Evolutionary conservation across 2,329 filamentous ascomycete genomes (phyloP), one percentile per base, ranked within the genome.

Genomic region (Davidsoniella neocaledoniae): DNA sequence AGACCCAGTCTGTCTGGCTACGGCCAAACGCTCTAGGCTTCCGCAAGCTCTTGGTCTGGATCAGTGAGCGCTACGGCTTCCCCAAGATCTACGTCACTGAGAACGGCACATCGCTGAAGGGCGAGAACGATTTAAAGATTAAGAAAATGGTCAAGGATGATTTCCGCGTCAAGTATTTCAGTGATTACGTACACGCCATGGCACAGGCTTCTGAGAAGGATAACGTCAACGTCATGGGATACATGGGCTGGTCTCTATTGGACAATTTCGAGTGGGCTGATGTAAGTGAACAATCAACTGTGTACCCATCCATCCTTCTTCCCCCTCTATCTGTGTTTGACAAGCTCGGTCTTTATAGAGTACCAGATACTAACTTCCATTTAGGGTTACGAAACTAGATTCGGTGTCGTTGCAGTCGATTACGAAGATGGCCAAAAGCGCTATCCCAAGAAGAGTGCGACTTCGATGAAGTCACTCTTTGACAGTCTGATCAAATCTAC

Each of bases 251-350:
- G 86, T 86, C 81, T 62, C 72, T 94, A 55, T 76, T 94, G 74
- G 86, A 93, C 65, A 90, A 90, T 68, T 90, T 90, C 59, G 85
- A 90, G 65, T 90, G 84, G 84, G 83, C 86, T n/a, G 86, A 93
- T 62, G 51, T 53, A 47, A 50, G 50, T 48, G 6, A 29, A 5
- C 7, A 29, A 41, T 21, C 33, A 33, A 33, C 8, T 33, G 29
- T 10, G 2, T 33, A 23, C 4, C 21, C 21, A 23, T 5, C 21
- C 26, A 25, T 19, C 86, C 86, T 8, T 46, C 37, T 42, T 7
- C 40, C 23, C 14, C 16, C 40, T 21, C 17, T 17, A 85, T 86
- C 81, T 62, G 72, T 93, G 55, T 76, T 93, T 74, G 86, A 93
- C 65, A 90, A 90, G 68, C 88, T 90, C 58, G 84, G 88, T 64